Evolutionary conservation across 2,329 filamentous ascomycete genomes (phyloP).

Genomic region (Exutisphaerella laricina): DNA sequence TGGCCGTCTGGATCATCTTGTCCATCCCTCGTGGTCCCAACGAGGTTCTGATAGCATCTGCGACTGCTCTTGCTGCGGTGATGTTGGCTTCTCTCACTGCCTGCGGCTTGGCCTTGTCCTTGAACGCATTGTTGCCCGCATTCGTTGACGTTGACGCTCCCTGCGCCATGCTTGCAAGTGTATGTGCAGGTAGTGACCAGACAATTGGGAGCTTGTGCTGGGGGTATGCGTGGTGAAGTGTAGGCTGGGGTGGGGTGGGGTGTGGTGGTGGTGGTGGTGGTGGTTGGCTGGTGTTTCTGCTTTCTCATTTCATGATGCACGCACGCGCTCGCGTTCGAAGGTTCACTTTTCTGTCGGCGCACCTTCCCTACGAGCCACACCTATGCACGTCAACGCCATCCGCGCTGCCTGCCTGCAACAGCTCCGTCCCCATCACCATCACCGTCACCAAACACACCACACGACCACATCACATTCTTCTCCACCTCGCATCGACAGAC

Average conservation of each 20-base stretch:
- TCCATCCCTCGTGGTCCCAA: slow-evolving; percentile 93
- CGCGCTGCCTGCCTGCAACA: background rate
- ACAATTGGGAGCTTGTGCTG: background rate
- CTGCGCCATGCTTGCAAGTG: slow-evolving; percentile 32
- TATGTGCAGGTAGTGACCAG: background rate
- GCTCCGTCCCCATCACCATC: background rate
- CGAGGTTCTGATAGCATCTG: slow-evolving; percentile 96
- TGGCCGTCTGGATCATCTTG: slow-evolving; percentile 98
- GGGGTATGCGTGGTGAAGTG: no score
- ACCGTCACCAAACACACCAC: background rate
- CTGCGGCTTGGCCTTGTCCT: slow-evolving; percentile 96
- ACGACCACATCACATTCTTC: slow-evolving; percentile 5
- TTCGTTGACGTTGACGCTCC: slow-evolving; percentile 41
- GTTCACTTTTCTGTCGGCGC: background rate
- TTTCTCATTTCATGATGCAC: background rate
- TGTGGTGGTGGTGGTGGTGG: background rate
- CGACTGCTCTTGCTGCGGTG: slow-evolving; percentile 92
- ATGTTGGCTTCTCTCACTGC: slow-evolving; percentile 96
- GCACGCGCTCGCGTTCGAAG: background rate
- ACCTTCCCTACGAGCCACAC: background rate
- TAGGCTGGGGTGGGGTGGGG: no score
- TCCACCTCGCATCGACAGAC: slow-evolving; percentile 6
- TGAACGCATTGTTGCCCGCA: slow-evolving; percentile 61
- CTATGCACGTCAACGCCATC: background rate
- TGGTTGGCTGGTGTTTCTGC: background rate